Evolutionary conservation across 441 rosid genomes (phyloP), one percentile per base, ranked within the genome.

Genomic region (Bocquillonia castaneifolia): DNA sequence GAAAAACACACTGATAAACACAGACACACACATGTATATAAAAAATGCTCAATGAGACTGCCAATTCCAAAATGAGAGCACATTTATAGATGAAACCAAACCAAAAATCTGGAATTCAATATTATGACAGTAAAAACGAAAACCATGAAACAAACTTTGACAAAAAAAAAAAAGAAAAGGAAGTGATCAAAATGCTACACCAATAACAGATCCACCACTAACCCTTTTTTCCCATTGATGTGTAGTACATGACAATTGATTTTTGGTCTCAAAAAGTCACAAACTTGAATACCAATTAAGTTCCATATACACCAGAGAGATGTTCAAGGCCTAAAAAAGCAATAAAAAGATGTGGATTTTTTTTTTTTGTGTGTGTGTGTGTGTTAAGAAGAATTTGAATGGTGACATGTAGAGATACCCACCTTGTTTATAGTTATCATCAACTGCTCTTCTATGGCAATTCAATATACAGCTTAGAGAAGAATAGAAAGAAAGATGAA

Each of bases 381-480:
- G n/a, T n/a, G n/a, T 9, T 3, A 37, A 40, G 14, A 65, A 66
- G 6, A 58, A 65, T 51, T 64, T 68, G 50, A 48, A 23, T 25
- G 55, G 18, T 45, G 61, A 64, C 60, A 64, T 47, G 45, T 45
- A 10, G 28, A 23, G 40, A 67, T 23, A 40, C 76, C 72, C 61
- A 67, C 67, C 64, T 71, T 69, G 57, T 22, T 45, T 39, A 23
- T 62, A 71, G 78, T 67, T 71, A 71, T 74, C 78, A 55, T 59
- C 50, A 62, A 44, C 10, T 48, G 12, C 18, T 57, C n/a, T n/a
- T n/a, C n/a, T n/a, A n/a, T n/a, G n/a, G 28, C 6, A 29, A 32
- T 42, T 42, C 47, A 60, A 22, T 58, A 20, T 22, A 61, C n/a
- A 37, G 47, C n/a, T n/a, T n/a, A n/a, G n/a, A n/a, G n/a, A n/a